Base-by-base conservation (phyloP, 805 yeast species). In the Kockiozyma suomiensis region DNA sequence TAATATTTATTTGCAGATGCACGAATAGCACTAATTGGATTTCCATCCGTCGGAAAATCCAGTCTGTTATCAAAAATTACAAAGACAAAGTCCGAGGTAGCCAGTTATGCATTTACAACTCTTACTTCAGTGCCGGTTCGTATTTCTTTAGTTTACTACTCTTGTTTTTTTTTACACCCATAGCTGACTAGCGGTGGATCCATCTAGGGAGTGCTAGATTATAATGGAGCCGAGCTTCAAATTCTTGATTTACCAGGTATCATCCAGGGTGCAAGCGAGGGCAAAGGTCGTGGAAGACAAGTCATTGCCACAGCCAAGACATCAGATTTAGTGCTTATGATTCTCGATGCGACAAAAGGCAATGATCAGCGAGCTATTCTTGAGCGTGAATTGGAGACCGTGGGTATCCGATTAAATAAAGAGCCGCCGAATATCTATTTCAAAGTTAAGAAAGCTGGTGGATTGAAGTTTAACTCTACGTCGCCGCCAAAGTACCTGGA, bases 241-340 rank as follows among this genome's bases (percentile, higher is more conserved):
- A 86, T 94, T 66, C 93, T 93, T n/a, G 99, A 93, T 81, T 77
- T 93, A 54, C 99, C 99, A 0, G 99, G 99, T 74, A 93, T 93
- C 68, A 93, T 93, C 59, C 90, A 89, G 72, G 98, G 98, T 46
- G 98, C 98, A 3, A 81, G 96, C 37, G 97, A 90, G 72, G 98
- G 98, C 70, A 92, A 92, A 74, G 99, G 99, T 69, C 84, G 99
- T 74, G 98, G 98, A 58, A 82, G 97, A 69, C 98, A 94, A 74
- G 98, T 94, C 43, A 92, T 93, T 66, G 88, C 98, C 1, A 94
- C 97, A 0, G 96, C 97, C 0, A 87, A 63, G 73, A 93, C 98
- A 0, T 91, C 97, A 0, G 98, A 94, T 71, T 77, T 93, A 70
- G 86, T 93, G 62, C 76, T 93, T 70, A 94, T 93, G 96, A 91